Evolutionary conservation across 345 rosid genomes (phyloP).

Genomic region (Citrus sinensis): DVS_A1.0 CM039163.1:15155001-15155500

Average conservation of each 20-base stretch:
- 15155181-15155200: not conserved
- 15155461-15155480: not conserved
- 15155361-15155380: not conserved
- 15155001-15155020: not conserved
- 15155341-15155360: not conserved
- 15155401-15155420: not conserved
- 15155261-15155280: not conserved
- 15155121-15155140: not conserved
- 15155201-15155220: no score
- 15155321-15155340: not conserved
- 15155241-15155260: not conserved
- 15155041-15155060: not conserved
- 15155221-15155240: no score
- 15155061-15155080: not conserved
- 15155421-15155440: not conserved
- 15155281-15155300: no score
- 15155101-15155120: not conserved
- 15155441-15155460: not conserved
- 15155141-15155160: not conserved
- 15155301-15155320: no score
- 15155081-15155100: not conserved
- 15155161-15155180: not conserved
- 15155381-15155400: not conserved
- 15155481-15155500: not conserved
- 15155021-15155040: not conserved